A percentile compares a stretch with the other conserved stretches of the same genome.
Evolutionary conservation across 2,329 filamentous ascomycete genomes (phyloP).

Genomic region (Clonostachys rhizophaga): DNA sequence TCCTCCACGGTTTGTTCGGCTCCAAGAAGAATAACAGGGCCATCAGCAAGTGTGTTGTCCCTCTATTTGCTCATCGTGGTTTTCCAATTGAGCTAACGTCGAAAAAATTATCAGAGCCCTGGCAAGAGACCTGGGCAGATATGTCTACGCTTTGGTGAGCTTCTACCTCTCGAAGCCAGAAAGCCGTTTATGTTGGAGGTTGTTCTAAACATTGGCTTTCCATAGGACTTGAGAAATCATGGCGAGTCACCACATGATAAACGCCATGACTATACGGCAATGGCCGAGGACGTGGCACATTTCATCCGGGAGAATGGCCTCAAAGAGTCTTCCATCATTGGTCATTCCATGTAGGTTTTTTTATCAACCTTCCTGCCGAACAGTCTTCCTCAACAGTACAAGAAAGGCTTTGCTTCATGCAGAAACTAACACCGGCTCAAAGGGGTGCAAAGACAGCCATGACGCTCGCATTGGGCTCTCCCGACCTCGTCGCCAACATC

Average conservation of each 20-base stretch:
- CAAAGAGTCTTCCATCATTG: conserved; percentile 72
- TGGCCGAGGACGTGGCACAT: conserved; percentile 76
- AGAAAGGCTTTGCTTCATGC: not conserved
- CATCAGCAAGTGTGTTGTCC: conserved; percentile 77
- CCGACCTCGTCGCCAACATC: conserved; percentile 63
- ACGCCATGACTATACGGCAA: conserved; percentile 73
- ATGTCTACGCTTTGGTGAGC: conserved; percentile 76
- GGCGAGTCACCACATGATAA: conserved; percentile 78
- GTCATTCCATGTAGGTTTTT: conserved; percentile 76
- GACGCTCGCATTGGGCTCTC: conserved; percentile 71
- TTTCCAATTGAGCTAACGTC: conserved; percentile 5
- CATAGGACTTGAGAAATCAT: conserved; percentile 85
- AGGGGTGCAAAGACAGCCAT: conserved; percentile 93
- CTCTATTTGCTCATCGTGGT: not conserved
- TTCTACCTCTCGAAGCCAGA: conserved; percentile 2
- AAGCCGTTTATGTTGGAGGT: too few relatives aligned
- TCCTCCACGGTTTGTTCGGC: conserved; percentile 90
- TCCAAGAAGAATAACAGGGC: conserved; percentile 93
- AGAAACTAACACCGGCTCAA: not conserved
- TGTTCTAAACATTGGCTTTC: conserved; percentile 1
- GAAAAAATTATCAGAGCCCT: conserved; percentile 54
- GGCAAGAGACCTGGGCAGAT: conserved; percentile 73
- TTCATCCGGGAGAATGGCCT: conserved; percentile 73
- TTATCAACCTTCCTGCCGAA: not conserved
- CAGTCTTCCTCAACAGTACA: not conserved